Percentiles rank a stretch among this genome's conserved stretches.
These are phyloP conservation scores for Paracamarosporium sp. DNA, from an alignment of 2,329 filamentous ascomycete species.

Conservation along the genomic window DNA sequence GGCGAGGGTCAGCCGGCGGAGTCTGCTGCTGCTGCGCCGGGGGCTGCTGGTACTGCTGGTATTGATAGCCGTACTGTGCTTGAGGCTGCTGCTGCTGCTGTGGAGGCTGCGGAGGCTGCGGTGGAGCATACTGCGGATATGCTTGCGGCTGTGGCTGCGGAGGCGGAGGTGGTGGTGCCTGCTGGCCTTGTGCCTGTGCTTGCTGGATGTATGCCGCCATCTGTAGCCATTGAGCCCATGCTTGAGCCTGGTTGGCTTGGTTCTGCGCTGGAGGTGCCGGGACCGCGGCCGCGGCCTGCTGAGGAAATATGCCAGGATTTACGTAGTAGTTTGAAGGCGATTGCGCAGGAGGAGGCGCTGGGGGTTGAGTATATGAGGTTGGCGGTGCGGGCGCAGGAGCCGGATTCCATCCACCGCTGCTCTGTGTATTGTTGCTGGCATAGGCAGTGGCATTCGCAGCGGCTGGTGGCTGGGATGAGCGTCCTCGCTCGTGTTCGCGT, in stretches of 20 bases:
- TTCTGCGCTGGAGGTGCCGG: conserved; percentile 14
- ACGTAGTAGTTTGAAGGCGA: conserved; percentile 40
- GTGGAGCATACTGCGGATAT: conserved; percentile 25
- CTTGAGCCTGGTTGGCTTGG: conserved; percentile 12
- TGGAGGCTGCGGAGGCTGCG: conserved; percentile 17
- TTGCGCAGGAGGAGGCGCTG: conserved; percentile 16
- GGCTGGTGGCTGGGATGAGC: conserved; percentile 24
- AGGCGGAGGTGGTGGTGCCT: conserved; percentile 15
- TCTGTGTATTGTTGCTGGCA: conserved; percentile 15
- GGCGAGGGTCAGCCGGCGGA: conserved; percentile 25
- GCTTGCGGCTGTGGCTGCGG: conserved; percentile 20
- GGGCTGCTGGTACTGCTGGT: conserved; percentile 19
- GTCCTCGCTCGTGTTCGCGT: conserved; percentile 5
- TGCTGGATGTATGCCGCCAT: conserved; percentile 25
- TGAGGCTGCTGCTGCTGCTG: conserved; percentile 24
- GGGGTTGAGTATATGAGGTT: conserved; percentile 18
- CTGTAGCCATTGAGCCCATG: conserved; percentile 24
- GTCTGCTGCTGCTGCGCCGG: conserved; percentile 25
- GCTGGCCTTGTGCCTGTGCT: conserved; percentile 16
- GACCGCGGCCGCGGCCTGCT: conserved; percentile 15
- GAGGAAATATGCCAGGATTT: conserved; percentile 39
- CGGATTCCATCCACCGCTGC: conserved; percentile 15
- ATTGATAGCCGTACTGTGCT: conserved; percentile 30
- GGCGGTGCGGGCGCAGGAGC: conserved; percentile 23
- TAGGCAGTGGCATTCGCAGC: conserved; percentile 20